Base-by-base conservation (phyloP, 495 filamentous ascomycete genomes). In the Xylaria acuta region DNA sequence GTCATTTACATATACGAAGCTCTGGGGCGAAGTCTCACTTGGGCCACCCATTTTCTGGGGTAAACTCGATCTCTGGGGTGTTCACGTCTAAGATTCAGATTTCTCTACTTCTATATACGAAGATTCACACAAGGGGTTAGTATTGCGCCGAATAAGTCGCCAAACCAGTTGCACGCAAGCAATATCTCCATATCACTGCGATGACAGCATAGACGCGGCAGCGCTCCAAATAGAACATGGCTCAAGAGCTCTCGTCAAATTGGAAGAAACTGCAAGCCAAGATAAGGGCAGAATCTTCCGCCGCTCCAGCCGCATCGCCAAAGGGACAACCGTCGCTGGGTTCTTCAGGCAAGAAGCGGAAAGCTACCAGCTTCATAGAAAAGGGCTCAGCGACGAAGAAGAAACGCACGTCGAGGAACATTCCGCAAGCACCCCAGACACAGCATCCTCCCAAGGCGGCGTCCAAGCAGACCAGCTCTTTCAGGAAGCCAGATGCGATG, bases 191-290 rank as follows among this genome's bases (percentile, higher is more conserved):
- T 49, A 49, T 71, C 34, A 43, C 59, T 43, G 47, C 34, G 18
- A 51, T 53, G 43, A 36, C 36, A 18, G 47, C 60, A 53, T 64
- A 71, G 45, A 34, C 45, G 38, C 47, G 32, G 30, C 4, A 51
- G 43, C 45, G 49, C 34, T 56, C 43, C 6, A 38, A 38, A 47
- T 6, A 59, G 3, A 60, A 45, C 75, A 84, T 83, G 84, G 78
- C 78, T 34, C 67, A 64, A 53, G 81, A 84, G 64, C 80, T 88
- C 41, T 88, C 86, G 1, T 85, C 86, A 70, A 94, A 94, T 82
- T 94, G 91, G 91, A 91, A 92, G 77, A 92, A 90, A 80, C 85
- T 93, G 70, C 90, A 93, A 84, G 87, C 82, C 71, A 86, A 85
- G 45, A 81, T 93, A 66, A 88, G 90, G 74, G 83, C 87, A 64